These are phyloP conservation scores for Lachnum nothofagi DNA, from an alignment of 2,329 filamentous ascomycete genomes.

Conservation along the genomic window DNA sequence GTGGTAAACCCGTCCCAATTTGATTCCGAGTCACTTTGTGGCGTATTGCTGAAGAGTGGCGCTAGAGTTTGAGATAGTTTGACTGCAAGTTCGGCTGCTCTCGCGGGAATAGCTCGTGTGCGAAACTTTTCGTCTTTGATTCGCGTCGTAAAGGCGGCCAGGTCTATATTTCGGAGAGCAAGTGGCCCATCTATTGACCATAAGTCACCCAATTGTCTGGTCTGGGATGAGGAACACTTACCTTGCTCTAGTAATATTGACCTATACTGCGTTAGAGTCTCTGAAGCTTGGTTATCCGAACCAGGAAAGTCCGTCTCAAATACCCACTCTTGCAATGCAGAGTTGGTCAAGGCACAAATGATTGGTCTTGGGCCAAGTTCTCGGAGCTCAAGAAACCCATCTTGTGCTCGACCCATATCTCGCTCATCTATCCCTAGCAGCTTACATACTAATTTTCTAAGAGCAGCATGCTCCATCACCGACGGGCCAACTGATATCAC, in stretches of 20 bases:
- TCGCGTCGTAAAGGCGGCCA: slow-evolving; percentile 2
- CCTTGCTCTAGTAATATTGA: slow-evolving; percentile 3
- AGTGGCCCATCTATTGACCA: slow-evolving; percentile 5
- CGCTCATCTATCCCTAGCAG: background rate
- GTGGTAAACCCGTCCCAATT: slow-evolving; percentile 9
- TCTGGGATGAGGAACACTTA: background rate
- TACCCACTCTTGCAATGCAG: slow-evolving; percentile 9
- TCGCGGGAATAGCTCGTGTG: background rate
- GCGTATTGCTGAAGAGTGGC: slow-evolving; percentile 10
- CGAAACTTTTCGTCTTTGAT: slow-evolving; percentile 3
- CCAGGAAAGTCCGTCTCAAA: slow-evolving; percentile 12
- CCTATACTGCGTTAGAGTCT: slow-evolving; percentile 2
- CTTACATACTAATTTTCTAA: background rate
- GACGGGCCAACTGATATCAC: background rate
- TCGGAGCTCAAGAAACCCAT: background rate
- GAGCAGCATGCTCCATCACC: background rate
- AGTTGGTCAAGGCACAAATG: slow-evolving; percentile 1
- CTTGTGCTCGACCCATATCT: background rate
- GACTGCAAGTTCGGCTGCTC: slow-evolving; percentile 2
- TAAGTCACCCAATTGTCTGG: background rate
- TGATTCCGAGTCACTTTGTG: background rate
- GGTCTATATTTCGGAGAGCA: slow-evolving; percentile 12
- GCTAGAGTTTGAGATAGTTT: slow-evolving; percentile 9
- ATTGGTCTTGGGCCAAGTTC: background rate
- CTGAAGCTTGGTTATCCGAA: slow-evolving; percentile 1